Conservation (phyloP, 2,329 filamentous ascomycete species). For the Sporothrix inflata region DNA sequence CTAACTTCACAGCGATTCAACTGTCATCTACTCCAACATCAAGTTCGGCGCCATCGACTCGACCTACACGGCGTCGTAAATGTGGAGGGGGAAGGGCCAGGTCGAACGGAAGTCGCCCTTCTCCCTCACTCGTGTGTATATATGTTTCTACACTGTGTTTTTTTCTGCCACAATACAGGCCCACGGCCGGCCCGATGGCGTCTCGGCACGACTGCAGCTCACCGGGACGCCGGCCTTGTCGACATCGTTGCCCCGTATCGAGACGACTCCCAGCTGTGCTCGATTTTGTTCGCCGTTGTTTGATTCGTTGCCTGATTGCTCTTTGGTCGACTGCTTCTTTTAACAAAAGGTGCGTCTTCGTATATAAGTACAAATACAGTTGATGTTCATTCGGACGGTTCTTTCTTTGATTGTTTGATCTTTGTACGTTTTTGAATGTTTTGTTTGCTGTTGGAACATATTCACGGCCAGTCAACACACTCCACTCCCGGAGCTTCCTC, state of each 20-base stretch:
- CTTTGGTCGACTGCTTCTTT: background rate
- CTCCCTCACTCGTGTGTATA: background rate
- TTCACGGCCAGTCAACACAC: too few relatives aligned
- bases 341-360: background rate
- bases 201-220: slow-evolving; percentile 17
- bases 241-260: background rate
- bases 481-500: background rate
- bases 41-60: slow-evolving; percentile 41
- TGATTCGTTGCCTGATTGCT: too few relatives aligned
- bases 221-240: background rate
- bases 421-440: too few relatives aligned
- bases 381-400: background rate
- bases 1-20: slow-evolving; percentile 23
- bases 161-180: background rate
- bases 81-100: background rate
- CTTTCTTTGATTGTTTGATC: too few relatives aligned
- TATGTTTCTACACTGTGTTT: background rate
- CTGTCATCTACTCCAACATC: slow-evolving; percentile 37
- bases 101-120: background rate
- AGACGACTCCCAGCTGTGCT: background rate
- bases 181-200: slow-evolving; percentile 5
- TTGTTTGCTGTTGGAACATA: too few relatives aligned
- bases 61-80: slow-evolving; percentile 35
- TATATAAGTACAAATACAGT: background rate
- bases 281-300: background rate